Base-by-base conservation (phyloP, 371 early-diverging fungal genomes). In the Cokeromyces recurvatus region DNA sequence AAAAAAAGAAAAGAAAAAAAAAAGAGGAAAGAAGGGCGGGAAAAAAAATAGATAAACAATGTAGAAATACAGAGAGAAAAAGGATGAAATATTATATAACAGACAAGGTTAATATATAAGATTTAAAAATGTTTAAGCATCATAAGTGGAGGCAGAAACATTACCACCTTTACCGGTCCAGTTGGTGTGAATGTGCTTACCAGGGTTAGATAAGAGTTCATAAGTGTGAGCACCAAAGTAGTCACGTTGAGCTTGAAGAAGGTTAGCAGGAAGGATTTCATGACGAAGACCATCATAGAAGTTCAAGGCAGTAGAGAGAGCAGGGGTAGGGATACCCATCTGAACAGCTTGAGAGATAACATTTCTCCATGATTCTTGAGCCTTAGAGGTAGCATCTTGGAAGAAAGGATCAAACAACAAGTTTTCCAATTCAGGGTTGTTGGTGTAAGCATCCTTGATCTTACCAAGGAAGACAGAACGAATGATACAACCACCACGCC, bases 401-500 rank as follows among this genome's bases (percentile, higher is more conserved):
- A 92, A 95, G 85, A 92, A 97, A 66, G 85, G 85, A 62, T 90
- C 95, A 53, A 94, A 88, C 49, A 94, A 77, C 63, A 93, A 72
- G 79, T 84, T 89, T 64, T 85, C 84, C 19, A 94, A 83, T 34
- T 84, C 55, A 51, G 87, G 87, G 80, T 94, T 89, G 57, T 62
- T 78, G 65, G 75, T 81, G 79, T 87, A 94, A 32, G 95, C 95
- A 47, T 82, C 79, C 78, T 88, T 94, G 84, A 95, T 94, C 70
- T 94, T 90, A 43, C 92, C 91, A 57, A 94, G 78, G 84, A 95
- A 94, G 47, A 82, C 90, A 48, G 78, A 77, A 47, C 98, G 85
- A 68, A 99, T 95, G 57, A 99, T 99, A 79, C 99, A 99, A 23
- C 99, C 98, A 55, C 97, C 96, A 50, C 91, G 86, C 99, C 99